Evolutionary conservation across 345 rosid genomes (phyloP).

Genomic region (Anastatica hierochuntica): DNA sequence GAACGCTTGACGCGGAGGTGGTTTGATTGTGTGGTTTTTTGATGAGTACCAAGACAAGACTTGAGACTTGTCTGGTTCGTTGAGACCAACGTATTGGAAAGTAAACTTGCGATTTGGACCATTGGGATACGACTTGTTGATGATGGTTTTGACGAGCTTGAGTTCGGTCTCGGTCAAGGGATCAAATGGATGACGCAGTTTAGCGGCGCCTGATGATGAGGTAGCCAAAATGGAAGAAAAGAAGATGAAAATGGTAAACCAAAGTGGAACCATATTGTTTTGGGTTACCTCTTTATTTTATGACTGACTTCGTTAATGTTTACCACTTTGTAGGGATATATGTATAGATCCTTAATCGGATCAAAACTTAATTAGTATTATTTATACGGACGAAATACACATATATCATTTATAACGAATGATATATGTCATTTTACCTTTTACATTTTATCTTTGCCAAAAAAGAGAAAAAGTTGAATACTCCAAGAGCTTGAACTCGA

Average conservation of each 20-base stretch:
- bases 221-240: neutral
- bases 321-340: slow-evolving; percentile 2
- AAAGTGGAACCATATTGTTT: slow-evolving; percentile 13
- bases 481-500: no score
- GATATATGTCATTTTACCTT: no score
- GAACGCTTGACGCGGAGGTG: slow-evolving; percentile 42
- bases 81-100: slow-evolving; percentile 52
- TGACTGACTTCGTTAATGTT: neutral
- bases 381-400: neutral
- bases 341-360: neutral
- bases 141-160: slow-evolving; percentile 30
- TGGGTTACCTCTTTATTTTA: neutral
- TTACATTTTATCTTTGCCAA: no score
- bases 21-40: neutral
- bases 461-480: no score
- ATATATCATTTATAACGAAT: no score
- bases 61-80: slow-evolving; percentile 52
- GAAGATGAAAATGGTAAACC: slow-evolving; percentile 11
- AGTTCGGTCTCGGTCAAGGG: slow-evolving; percentile 51
- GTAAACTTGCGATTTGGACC: slow-evolving; percentile 37
- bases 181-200: slow-evolving; percentile 54
- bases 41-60: slow-evolving; percentile 45
- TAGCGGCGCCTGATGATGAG: slow-evolving; percentile 24
- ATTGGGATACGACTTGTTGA: slow-evolving; percentile 21
- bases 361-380: neutral